Base-by-base conservation (phyloP, 805 yeast genomes). In the Isabelozyma rhagii region DNA sequence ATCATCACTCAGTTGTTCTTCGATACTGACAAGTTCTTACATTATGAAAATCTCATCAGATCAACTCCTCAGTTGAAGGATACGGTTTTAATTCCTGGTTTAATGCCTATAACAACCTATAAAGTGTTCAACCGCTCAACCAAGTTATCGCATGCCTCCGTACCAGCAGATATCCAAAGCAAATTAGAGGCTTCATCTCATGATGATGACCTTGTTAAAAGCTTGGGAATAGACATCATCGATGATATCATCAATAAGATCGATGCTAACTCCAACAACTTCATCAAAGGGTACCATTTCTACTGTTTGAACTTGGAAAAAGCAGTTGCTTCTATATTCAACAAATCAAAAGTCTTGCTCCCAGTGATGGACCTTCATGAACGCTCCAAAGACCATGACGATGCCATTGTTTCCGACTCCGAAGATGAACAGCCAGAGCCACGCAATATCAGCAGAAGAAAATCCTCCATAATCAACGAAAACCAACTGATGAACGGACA, bases 271-370 rank as follows among this genome's bases (percentile, higher is more conserved):
- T 81, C 91, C 0, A 62, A 75, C 25, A 81, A 82, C 10, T 71
- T 84, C 44, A 72, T 87, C n/a, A 81, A 80, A 52, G 96, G 97
- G 2, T 86, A 87, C 71, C 99, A 94, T 66, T 91, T 94, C 67
- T 94, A 93, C 65, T 88, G 97, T 0, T 78, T 94, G 56, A 94
- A 94, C 64, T 77, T 94, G 63, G 99, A 94, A 67, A 90, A 90
- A 63, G 88, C 97, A 1, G 85, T 91, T 41, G 97, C 97, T 1
- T 86, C 87, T 55, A 84, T 94, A 41, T 80, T 94, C 5, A 84
- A 85, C 46, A 75, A 75, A 29, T 82, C 91, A 0, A 68, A 77
- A 3, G 68, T 84, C 13, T 69, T 89, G 51, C 53, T 49, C 28
- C 71, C 75, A 15, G 68, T 75, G 41, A 77, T 83, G 29, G 66